Evolutionary conservation across 345 rosid species (phyloP), one percentile per base, ranked within the genome.

Genomic region (Moricandia arvensis): DNA sequence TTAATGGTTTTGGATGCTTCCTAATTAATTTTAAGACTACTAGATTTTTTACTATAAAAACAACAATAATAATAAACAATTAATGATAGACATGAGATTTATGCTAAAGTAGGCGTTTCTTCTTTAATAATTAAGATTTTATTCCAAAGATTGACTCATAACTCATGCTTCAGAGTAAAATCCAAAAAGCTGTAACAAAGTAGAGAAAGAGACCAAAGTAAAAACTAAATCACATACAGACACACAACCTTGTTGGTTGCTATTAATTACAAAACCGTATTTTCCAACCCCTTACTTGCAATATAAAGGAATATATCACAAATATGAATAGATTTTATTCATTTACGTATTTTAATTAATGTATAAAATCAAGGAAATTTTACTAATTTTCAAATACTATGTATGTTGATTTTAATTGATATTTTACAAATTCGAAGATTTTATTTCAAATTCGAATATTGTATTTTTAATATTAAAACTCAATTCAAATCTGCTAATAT

Each of bases 21-120:
- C 30, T 12, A 6, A 12, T 65, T 1, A 29, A 45, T 29, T 57
- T 21, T 8, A 27, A 66, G 59, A 74, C 47, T 57, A 26, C 41
- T 57, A 24, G 3, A 15, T 26, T 57, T 5, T 26, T 57, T 26
- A 11, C 61, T 10, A 31, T 37, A 17, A 47, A 73, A 57, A 57
- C 4, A 10, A 66, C 71, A 74, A 31, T 16, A 13, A 43, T n/a
- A 35, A 66, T 30, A 43, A 63, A 31, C 13, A 37, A 59, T 66
- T 38, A 34, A 6, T 59, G 68, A 5, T 67, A 66, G 61, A 7
- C 72, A 66, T 74, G 51, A 31, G 72, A 8, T 66, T 6, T 58
- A 57, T 30, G 59, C 66, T 59, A 58, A 43, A 57, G 71, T 8
- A 16, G 7, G 53, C 6, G 49, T 21, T 30, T 74, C 54, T 17